Evolutionary conservation across 1,284 basidiomycete genomes (phyloP), one percentile per base, ranked within the genome.

Genomic region (Apiotrichum gamsii): DNA sequence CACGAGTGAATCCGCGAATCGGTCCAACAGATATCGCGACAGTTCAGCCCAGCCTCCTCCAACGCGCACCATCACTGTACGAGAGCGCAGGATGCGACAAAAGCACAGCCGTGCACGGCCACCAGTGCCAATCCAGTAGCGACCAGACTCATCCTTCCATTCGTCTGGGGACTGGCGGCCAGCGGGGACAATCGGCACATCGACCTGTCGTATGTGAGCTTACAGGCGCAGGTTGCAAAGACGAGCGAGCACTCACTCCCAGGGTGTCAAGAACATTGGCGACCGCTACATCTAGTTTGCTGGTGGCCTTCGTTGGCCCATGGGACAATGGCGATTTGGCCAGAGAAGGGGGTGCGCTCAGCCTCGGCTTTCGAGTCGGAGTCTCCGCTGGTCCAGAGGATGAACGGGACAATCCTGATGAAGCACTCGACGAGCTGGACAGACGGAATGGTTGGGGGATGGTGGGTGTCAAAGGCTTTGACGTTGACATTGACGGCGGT

Each of bases 1-100:
- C 53, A 60, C 78, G 64, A 90, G 83, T 45, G 82, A 78, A 47
- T 89, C 85, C 19, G 85, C 84, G 64, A 88, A 90, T 65, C 91
- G 87, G 51, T 83, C 82, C 58, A 82, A 79, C 54, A 91, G 84
- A 71, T 91, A 91, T 65, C 89, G 89, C 11, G 87, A 88, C 48
- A 94, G 72, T 68, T 93, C 90, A 45, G 81, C 76, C 90, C 90
- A 94, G n/a, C 90, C 90, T 37, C 90, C 90, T 24, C 90, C 90
- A 15, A 93, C 87, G 51, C 90, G 81, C 33, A 95, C 89, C 90
- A 95, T 94, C 52, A 94, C 90, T 0, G 86, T 91, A 58, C 88
- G 84, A 3, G 86, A 90, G n/a, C 88, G 81, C 29, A 94, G 72
- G 47, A 94, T 93, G 18, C 90, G 80, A 69, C 90, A 93, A 67